Evolutionary conservation across 2,329 filamentous ascomycete species (phyloP).

Genomic region (Lasiodiplodia gonubiensis): DNA sequence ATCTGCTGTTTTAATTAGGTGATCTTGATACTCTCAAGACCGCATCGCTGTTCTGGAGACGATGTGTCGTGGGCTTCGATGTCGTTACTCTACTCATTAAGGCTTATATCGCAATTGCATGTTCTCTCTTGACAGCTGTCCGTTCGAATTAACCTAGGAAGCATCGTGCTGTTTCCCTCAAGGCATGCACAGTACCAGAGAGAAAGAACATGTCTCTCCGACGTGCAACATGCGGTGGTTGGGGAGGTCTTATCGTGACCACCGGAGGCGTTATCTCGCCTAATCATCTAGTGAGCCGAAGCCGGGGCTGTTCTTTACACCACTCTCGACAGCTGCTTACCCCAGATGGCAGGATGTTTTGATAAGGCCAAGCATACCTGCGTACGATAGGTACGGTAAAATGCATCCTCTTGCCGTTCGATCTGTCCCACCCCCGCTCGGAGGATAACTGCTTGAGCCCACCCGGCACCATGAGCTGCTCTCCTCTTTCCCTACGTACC

Average conservation of each 20-base stretch:
- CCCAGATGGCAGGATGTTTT: conserved; percentile 9
- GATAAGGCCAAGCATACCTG: conserved; percentile 8
- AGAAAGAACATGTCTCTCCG: neutral
- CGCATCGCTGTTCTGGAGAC: neutral
- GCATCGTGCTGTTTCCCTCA: neutral
- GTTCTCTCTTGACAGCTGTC: neutral
- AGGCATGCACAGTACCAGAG: neutral
- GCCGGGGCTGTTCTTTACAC: conserved; percentile 13
- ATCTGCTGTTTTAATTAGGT: neutral
- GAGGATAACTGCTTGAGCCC: neutral
- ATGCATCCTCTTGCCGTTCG: neutral
- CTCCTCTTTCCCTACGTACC: neutral
- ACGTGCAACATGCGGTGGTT: neutral
- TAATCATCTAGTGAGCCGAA: conserved; percentile 1
- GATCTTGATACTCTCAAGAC: neutral
- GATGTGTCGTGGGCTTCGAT: neutral
- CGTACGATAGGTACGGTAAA: conserved; percentile 25
- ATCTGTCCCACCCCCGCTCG: neutral
- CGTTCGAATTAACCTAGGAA: neutral
- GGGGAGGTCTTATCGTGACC: conserved; percentile 5
- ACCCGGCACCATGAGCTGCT: neutral
- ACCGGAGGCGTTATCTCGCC: conserved; percentile 13
- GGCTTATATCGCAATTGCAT: neutral
- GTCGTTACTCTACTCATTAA: neutral
- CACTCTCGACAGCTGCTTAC: conserved; percentile 5